These are phyloP conservation scores for Hyparrhenia diplandra DNA, from an alignment of 176 grass and related monocot species.

Conservation along the genomic window DNA sequence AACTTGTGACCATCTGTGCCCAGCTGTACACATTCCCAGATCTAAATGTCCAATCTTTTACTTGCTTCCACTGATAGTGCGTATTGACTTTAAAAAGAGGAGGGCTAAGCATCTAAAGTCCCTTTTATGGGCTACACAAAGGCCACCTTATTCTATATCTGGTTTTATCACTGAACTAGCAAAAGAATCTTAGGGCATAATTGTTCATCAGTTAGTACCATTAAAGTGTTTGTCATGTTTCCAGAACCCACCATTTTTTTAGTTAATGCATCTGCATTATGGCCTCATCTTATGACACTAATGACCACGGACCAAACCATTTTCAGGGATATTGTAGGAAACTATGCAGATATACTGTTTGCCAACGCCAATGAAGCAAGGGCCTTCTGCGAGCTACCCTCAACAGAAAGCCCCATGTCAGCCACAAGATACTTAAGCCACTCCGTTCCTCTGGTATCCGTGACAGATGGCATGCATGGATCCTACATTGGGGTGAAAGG, in stretches of 20 bases:
- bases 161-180: not conserved
- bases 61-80: constrained; percentile 4
- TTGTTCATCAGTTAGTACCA: not conserved
- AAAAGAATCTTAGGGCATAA: not conserved
- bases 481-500: constrained; percentile 88
- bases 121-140: not conserved
- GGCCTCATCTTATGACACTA: not conserved
- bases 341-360: constrained; percentile 82
- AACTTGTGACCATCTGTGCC: not conserved
- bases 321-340: constrained; percentile 77
- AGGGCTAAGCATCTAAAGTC: not conserved
- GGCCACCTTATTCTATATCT: not conserved
- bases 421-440: constrained; percentile 73
- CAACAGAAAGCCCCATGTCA: constrained; percentile 52
- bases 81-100: not conserved
- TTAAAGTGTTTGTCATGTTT: not conserved
- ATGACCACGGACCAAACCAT: constrained; percentile 4
- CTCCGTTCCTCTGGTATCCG: constrained; percentile 69
- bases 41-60: not conserved
- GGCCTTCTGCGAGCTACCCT: constrained; percentile 56
- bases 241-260: not conserved
- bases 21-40: not conserved
- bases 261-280: not conserved
- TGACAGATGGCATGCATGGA: constrained; percentile 67
- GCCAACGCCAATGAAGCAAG: constrained; percentile 79